Evolutionary conservation across 352 stramenopile genomes (phyloP).

Genomic region (Phytophthora idaei): DNA sequence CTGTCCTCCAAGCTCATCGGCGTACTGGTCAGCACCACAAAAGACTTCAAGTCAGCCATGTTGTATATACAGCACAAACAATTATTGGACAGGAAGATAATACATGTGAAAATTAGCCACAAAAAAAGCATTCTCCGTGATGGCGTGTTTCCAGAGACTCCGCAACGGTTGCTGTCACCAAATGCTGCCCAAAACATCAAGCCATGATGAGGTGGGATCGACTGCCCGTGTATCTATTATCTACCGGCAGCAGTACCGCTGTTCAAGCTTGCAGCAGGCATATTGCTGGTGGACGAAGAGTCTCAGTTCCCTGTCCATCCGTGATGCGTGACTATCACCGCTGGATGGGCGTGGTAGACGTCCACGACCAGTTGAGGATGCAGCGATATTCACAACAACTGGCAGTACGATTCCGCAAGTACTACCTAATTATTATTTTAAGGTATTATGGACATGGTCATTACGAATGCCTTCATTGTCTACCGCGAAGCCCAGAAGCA

Average conservation of each 20-base stretch:
- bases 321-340: slow-evolving; percentile 11
- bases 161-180: slow-evolving; percentile 1
- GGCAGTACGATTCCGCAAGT: slow-evolving; percentile 11
- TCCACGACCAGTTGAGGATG: slow-evolving; percentile 25
- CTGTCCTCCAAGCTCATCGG: background rate
- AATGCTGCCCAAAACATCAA: slow-evolving; percentile 3
- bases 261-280: slow-evolving; percentile 7
- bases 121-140: too few relatives aligned
- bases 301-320: slow-evolving; percentile 11
- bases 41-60: background rate
- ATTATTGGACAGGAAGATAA: too few relatives aligned
- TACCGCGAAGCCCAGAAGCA: background rate
- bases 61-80: background rate
- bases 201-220: slow-evolving; percentile 6
- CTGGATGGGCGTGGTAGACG: background rate
- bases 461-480: slow-evolving; percentile 25
- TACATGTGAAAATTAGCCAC: too few relatives aligned
- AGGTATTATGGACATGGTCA: slow-evolving; percentile 27
- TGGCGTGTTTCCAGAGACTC: too few relatives aligned
- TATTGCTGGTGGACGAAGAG: background rate
- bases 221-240: slow-evolving; percentile 2
- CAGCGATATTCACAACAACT: slow-evolving; percentile 14
- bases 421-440: slow-evolving; percentile 34
- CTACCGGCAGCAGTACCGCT: slow-evolving; percentile 1
- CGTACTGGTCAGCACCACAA: background rate